Conservation (phyloP, 2,329 filamentous ascomycete species). For the Cladobotryum mycophilum region DNA sequence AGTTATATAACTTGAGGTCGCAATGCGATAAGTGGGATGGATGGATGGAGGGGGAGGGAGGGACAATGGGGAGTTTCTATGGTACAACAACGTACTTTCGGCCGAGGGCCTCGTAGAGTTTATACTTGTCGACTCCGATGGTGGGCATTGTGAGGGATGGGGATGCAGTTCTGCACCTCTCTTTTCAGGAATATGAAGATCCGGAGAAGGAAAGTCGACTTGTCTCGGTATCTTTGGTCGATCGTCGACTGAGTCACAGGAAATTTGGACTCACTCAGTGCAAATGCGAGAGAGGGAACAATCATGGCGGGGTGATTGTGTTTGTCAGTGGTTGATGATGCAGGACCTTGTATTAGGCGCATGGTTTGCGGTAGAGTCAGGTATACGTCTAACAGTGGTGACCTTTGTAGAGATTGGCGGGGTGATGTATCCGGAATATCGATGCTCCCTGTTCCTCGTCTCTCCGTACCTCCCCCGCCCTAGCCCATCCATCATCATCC, state of each 20-base stretch:
- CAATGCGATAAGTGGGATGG: slow-evolving; percentile 14
- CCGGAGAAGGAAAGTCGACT: not conserved
- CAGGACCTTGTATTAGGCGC: not conserved
- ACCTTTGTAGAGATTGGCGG: slow-evolving; percentile 7
- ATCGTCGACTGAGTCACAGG: slow-evolving; percentile 32
- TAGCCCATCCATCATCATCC: not conserved
- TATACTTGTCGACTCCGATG: slow-evolving; percentile 92
- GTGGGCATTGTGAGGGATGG: slow-evolving; percentile 68
- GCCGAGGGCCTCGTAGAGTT: slow-evolving; percentile 87
- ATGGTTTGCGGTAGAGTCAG: not conserved
- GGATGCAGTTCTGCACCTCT: too few species aligned
- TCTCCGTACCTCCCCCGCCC: too few species aligned
- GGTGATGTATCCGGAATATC: slow-evolving; percentile 21
- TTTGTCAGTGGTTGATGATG: not conserved
- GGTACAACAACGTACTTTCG: slow-evolving; percentile 55
- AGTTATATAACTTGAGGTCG: not conserved
- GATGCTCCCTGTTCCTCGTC: slow-evolving; percentile 20
- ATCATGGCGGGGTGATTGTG: slow-evolving; percentile 19
- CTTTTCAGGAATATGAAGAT: not conserved
- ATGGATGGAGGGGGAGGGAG: slow-evolving; percentile 17
- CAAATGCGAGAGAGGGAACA: not conserved
- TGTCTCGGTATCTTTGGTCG: slow-evolving; percentile 18
- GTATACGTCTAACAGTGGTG: slow-evolving; percentile 13
- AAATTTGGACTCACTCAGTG: slow-evolving; percentile 24
- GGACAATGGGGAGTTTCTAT: slow-evolving; percentile 5